Percentiles rank a stretch among this genome's conserved stretches.
These are phyloP conservation scores for Saccharomycopsis sp. DNA, from an alignment of 805 yeast genomes.

Conservation along the genomic window DNA sequence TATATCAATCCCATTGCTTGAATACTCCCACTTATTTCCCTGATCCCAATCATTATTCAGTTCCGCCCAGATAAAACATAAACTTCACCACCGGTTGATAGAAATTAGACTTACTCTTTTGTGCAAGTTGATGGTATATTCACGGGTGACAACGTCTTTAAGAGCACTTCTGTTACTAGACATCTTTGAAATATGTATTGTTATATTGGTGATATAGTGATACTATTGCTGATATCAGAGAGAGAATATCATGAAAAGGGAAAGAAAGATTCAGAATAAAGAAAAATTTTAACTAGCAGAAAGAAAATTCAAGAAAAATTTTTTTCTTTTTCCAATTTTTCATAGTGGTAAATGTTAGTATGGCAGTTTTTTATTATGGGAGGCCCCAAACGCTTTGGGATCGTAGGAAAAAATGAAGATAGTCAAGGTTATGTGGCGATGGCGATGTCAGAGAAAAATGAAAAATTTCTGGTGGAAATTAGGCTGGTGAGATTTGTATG, in stretches of 20 bases:
- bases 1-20: background rate
- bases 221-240: background rate
- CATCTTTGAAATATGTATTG: slow-evolving; percentile 28
- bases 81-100: background rate
- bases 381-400: no score
- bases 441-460: background rate
- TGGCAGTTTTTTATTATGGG: background rate
- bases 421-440: background rate
- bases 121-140: slow-evolving; percentile 99
- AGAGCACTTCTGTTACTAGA: slow-evolving; percentile 65
- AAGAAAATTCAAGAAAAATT: background rate
- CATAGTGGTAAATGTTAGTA: background rate
- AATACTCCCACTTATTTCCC: background rate
- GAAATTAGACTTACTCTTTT: slow-evolving; percentile 76
- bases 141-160: slow-evolving; percentile 99
- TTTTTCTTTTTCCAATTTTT: background rate
- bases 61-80: background rate
- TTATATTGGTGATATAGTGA: background rate
- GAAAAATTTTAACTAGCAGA: slow-evolving; percentile 1
- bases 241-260: background rate
- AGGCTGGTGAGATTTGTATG: no score
- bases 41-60: background rate
- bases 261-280: background rate
- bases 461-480: no score
- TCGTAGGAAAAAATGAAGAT: background rate